Conservation (phyloP, 2,329 filamentous ascomycete species). For the Calonectria henricotiae region DNA sequence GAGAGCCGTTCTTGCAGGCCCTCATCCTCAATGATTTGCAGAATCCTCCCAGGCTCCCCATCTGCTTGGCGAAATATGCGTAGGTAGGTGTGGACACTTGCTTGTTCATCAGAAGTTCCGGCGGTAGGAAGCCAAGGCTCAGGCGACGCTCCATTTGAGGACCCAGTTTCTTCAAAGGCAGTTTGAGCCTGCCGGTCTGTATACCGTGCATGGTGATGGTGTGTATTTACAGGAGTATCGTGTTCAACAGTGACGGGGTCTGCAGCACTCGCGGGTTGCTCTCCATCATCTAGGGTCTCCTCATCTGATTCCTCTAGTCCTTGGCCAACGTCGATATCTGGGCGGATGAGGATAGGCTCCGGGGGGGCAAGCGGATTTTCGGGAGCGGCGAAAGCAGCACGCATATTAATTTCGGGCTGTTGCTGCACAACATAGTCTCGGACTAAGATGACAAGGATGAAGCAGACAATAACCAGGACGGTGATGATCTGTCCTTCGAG, state of each 20-base stretch:
- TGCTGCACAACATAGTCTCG: constrained; percentile 99
- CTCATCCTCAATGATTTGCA: constrained; percentile 75
- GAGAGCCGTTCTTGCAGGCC: constrained; percentile 72
- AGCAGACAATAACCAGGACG: constrained; percentile 89
- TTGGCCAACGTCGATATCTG: constrained; percentile 44
- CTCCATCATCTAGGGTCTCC: constrained; percentile 54
- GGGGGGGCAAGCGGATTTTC: constrained; percentile 53
- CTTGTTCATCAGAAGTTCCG: constrained; percentile 41
- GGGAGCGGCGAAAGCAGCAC: constrained; percentile 73
- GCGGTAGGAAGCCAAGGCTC: constrained; percentile 30
- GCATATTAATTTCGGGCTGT: constrained; percentile 92
- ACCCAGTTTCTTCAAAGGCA: constrained; percentile 35
- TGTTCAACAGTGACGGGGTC: constrained; percentile 37
- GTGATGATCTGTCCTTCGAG: constrained; percentile 97
- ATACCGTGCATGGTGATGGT: constrained; percentile 40
- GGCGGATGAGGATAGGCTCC: constrained; percentile 49
- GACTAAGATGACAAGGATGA: constrained; percentile 97
- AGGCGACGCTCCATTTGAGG: constrained; percentile 26
- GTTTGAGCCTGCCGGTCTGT: constrained; percentile 36
- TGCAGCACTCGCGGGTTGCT: constrained; percentile 37
- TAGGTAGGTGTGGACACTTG: constrained; percentile 59
- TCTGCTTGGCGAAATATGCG: constrained; percentile 74
- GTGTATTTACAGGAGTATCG: constrained; percentile 36
- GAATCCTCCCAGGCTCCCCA: constrained; percentile 73
- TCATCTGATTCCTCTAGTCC: constrained; percentile 54